Evolutionary conservation across 805 yeast genomes (phyloP), one percentile per base, ranked within the genome.

Genomic region (Candida taoyuanica): DNA sequence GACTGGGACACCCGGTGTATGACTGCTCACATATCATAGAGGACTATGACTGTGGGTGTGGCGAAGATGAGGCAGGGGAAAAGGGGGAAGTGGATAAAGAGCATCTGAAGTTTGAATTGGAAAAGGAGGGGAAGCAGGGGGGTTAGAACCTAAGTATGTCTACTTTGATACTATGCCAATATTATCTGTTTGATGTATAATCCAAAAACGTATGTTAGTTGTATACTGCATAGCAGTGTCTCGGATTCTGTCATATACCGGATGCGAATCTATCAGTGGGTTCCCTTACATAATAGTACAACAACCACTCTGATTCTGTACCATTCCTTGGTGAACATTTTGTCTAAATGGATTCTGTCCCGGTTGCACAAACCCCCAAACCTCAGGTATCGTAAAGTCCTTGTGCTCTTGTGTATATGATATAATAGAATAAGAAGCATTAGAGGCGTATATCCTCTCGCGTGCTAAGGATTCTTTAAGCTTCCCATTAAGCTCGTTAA

Each of bases 1-100:
- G 81, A 36, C 67, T 89, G 31, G 69, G 68, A 5, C 86, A 89
- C 50, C 75, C 72, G 1, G 67, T 70, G 14, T 93, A 87, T 59
- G 97, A 93, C 59, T 93, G 99, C 59, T 70, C 85, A 2, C 76
- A 73, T 7, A 83, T 93, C 39, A 65, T 85, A 37, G 96, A 87
- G 49, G 93, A 86, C 61, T 93, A 93, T 60, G 95, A 89, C 53
- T 91, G 98, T 67, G 98, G 98, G 0, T 91, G 98, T 64, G 95
- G 93, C 1, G 95, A 78, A 35, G 91, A 79, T 50, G 76, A 72
- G 48, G 63, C 52, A 5, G 25, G 17, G 2, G 40, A 31, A 21
- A 42, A 27, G 16, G 35, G 43, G 23, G 23, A 17, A n/a, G 24
- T 40, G 12, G 71, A 73, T 3, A 54, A 68, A 39, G 66, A 65